phyloP scores from a whole-genome alignment of 305 asterid species.

The Lippia alba region DNA sequence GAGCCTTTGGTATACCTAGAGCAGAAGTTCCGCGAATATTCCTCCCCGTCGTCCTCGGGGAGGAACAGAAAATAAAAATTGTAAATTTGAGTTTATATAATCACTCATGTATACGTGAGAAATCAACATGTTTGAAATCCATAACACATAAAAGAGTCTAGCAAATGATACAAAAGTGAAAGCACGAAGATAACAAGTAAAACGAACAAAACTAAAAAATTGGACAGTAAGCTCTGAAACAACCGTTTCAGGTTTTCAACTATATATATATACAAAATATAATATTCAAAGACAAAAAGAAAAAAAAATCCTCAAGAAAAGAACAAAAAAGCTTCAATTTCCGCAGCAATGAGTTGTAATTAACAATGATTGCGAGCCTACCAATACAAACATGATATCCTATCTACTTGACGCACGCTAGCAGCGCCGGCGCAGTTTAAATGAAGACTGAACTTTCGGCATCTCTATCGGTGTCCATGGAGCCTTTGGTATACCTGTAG shows the following conservation, averaged over 20 bases:
- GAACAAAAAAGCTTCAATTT: neutral
- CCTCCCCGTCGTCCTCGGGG: constrained; percentile 48
- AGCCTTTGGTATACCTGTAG: constrained; percentile 69
- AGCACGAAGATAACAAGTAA: no score
- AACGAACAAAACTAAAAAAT: no score
- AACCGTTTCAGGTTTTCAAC: no score
- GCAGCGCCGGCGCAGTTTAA: constrained; percentile 29
- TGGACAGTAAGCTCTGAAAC: no score
- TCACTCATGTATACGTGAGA: no score
- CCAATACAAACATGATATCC: neutral
- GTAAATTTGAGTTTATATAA: no score
- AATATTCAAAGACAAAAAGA: neutral
- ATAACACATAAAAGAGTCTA: no score
- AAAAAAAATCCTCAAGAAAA: neutral
- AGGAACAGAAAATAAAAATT: no score
- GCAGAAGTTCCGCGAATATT: constrained; percentile 65
- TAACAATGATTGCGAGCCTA: constrained; percentile 19
- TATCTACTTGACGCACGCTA: constrained; percentile 14
- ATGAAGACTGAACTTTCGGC: constrained; percentile 66
- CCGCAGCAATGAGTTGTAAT: constrained; percentile 33
- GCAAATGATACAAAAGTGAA: no score
- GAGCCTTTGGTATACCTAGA: constrained; percentile 74
- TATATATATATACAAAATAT: neutral
- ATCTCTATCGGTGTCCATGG: constrained; percentile 60
- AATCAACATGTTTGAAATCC: no score